Conservation (phyloP, 129 eudicot species). For the Deinandra increscens region DNA sequence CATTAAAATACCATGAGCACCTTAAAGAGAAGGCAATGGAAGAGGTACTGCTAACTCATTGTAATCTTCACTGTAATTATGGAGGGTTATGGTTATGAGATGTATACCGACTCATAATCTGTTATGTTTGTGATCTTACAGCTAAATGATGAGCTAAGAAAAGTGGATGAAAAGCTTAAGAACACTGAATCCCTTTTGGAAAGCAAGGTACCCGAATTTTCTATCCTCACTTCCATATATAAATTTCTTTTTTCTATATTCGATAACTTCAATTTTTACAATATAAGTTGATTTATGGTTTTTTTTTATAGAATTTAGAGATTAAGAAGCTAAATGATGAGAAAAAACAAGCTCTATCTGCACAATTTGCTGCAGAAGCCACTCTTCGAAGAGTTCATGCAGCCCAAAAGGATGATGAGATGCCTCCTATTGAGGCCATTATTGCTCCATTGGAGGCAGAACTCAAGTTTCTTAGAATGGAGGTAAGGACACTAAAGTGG, state of each 20-base stretch:
- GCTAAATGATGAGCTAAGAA: slow-evolving; percentile 65
- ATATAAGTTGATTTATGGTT: background rate
- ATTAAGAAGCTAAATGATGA: slow-evolving; percentile 74
- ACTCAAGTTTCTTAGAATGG: slow-evolving; percentile 70
- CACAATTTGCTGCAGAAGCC: slow-evolving; percentile 98
- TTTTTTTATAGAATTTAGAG: slow-evolving; percentile 68
- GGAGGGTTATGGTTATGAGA: background rate
- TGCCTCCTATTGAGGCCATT: slow-evolving; percentile 96
- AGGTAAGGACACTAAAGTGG: slow-evolving; percentile 41
- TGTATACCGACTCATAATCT: background rate
- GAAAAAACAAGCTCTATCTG: slow-evolving; percentile 79
- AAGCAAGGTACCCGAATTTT: slow-evolving; percentile 66
- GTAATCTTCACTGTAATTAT: background rate
- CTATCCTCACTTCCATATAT: background rate
- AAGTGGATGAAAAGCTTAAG: slow-evolving; percentile 77
- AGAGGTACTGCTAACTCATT: slow-evolving; percentile 45
- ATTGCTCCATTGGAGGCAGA: slow-evolving; percentile 92
- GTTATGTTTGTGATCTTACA: slow-evolving; percentile 32
- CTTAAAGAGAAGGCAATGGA: slow-evolving; percentile 78
- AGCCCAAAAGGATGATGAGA: slow-evolving; percentile 89
- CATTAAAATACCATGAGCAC: slow-evolving; percentile 66
- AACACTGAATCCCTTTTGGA: slow-evolving; percentile 69
- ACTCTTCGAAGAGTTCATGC: slow-evolving; percentile 96
- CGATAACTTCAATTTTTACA: background rate
- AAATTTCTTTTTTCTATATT: background rate